phyloP scores from a whole-genome alignment of 2,329 filamentous ascomycete species.

The Hortaea werneckii region DNA sequence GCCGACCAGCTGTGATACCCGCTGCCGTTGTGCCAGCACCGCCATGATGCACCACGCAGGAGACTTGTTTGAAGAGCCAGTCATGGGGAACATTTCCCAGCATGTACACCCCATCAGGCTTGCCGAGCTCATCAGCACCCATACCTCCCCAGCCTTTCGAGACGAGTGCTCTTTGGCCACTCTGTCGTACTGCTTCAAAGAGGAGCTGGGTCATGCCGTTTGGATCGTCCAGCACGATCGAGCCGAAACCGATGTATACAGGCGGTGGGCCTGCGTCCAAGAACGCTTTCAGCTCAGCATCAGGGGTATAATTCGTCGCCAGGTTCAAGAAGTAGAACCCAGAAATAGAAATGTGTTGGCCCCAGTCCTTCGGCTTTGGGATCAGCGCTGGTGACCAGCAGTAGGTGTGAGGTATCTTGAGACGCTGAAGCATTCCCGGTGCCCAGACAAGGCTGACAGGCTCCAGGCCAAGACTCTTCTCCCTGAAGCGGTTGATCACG shows the following conservation, averaged over 20 bases:
- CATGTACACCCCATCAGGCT: constrained; percentile 36
- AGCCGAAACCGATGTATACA: constrained; percentile 75
- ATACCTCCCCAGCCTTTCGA: constrained; percentile 46
- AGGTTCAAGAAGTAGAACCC: constrained; percentile 69
- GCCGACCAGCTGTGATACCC: constrained; percentile 41
- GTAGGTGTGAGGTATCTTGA: constrained; percentile 78
- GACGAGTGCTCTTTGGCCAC: constrained; percentile 43
- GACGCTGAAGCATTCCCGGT: constrained; percentile 63
- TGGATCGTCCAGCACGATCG: constrained; percentile 70
- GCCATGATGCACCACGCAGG: constrained; percentile 48
- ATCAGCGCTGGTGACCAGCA: constrained; percentile 80
- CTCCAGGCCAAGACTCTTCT: constrained; percentile 63
- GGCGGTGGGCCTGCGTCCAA: constrained; percentile 59
- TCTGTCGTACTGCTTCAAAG: constrained; percentile 54
- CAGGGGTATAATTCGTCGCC: constrained; percentile 55
- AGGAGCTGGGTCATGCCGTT: constrained; percentile 60
- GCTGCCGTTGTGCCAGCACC: constrained; percentile 50
- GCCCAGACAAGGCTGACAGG: constrained; percentile 72
- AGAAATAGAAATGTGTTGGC: constrained; percentile 57
- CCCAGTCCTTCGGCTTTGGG: constrained; percentile 72
- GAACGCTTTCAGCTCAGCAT: constrained; percentile 55
- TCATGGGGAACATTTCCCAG: constrained; percentile 48
- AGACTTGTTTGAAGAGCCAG: constrained; percentile 48
- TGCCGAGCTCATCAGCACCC: constrained; percentile 29
- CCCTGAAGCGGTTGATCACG: constrained; percentile 78